A percentile compares a stretch with the other conserved stretches of the same genome.
These are phyloP conservation scores for Auxenochlorella pyrenoidosa DNA, from an alignment of 139 green algal species.

Conservation along the genomic window DNA sequence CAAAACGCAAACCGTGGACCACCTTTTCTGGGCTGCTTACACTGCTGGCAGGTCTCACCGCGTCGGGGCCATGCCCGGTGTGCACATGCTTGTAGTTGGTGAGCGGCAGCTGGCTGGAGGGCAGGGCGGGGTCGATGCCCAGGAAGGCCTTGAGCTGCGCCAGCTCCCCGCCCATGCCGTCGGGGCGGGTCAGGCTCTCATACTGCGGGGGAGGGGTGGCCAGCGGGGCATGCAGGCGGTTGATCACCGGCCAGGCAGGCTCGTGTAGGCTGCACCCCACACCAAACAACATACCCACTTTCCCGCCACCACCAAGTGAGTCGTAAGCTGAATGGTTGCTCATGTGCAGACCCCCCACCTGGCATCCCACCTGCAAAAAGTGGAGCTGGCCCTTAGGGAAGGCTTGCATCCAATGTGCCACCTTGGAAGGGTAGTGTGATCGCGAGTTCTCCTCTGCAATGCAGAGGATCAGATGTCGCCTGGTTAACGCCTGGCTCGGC, in stretches of 20 bases:
- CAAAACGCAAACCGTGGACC: too few species aligned
- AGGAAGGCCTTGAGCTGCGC: conserved; percentile 7
- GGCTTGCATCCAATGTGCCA: neutral
- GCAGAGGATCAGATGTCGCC: too few species aligned
- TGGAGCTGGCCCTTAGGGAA: neutral
- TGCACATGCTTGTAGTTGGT: conserved; percentile 33
- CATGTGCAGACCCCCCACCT: too few species aligned
- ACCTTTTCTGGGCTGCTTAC: neutral
- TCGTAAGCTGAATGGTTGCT: too few species aligned
- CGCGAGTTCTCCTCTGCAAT: neutral
- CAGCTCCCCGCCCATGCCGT: neutral
- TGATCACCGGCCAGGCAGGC: too few species aligned
- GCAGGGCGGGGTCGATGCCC: conserved; percentile 3
- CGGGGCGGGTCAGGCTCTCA: neutral
- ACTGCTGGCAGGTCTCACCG: neutral
- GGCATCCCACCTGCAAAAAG: neutral
- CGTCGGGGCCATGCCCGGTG: neutral
- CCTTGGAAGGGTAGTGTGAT: neutral
- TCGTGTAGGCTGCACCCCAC: too few species aligned
- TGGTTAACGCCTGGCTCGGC: too few species aligned
- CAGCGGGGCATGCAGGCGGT: too few species aligned
- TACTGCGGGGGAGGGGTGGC: neutral
- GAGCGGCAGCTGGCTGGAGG: conserved; percentile 17
- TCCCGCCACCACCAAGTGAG: too few species aligned
- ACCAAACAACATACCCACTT: too few species aligned